A percentile compares a stretch with the other conserved stretches of the same genome.
Evolutionary conservation across 176 grass and related monocot species (phyloP).

Genomic region (Musa itinerans): DNA sequence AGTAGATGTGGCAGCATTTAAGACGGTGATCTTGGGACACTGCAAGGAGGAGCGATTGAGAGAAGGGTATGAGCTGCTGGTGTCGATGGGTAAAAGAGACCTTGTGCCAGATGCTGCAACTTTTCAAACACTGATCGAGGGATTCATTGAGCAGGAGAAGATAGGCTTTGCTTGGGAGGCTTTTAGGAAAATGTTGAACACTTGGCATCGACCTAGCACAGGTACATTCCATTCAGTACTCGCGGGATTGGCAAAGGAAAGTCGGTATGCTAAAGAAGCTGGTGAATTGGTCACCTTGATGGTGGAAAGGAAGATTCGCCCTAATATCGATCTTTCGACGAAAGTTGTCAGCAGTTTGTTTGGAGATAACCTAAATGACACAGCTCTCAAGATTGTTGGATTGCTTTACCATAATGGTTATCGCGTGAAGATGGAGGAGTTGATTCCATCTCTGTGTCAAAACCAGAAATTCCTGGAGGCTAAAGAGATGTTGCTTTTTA

Average conservation of each 20-base stretch:
- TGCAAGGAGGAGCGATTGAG: constrained; percentile 53
- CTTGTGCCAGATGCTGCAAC: constrained; percentile 56
- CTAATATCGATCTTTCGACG: constrained; percentile 64
- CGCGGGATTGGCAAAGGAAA: constrained; percentile 55
- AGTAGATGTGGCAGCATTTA: constrained; percentile 57
- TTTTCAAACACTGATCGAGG: constrained; percentile 46
- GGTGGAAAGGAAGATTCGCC: constrained; percentile 67
- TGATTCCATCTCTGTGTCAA: constrained; percentile 40
- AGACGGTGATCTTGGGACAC: constrained; percentile 72
- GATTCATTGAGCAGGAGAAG: constrained; percentile 51
- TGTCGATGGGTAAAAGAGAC: constrained; percentile 77
- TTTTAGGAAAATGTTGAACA: constrained; percentile 68
- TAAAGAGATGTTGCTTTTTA: constrained; percentile 50
- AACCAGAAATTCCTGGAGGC: constrained; percentile 60
- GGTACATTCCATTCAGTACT: constrained; percentile 64
- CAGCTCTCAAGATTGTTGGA: constrained; percentile 40
- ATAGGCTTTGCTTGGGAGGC: constrained; percentile 52
- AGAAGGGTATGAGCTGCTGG: constrained; percentile 55
- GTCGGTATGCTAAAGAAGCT: constrained; percentile 47
- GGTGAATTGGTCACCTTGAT: constrained; percentile 53
- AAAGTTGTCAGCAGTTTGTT: constrained; percentile 41
- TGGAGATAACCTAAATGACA: constrained; percentile 30
- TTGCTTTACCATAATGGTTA: constrained; percentile 58
- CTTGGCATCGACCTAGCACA: constrained; percentile 61
- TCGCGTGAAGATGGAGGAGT: constrained; percentile 68